phyloP scores from a whole-genome alignment of 1,139 yeast species.

The Debaryomycetaceae sp. region DNA sequence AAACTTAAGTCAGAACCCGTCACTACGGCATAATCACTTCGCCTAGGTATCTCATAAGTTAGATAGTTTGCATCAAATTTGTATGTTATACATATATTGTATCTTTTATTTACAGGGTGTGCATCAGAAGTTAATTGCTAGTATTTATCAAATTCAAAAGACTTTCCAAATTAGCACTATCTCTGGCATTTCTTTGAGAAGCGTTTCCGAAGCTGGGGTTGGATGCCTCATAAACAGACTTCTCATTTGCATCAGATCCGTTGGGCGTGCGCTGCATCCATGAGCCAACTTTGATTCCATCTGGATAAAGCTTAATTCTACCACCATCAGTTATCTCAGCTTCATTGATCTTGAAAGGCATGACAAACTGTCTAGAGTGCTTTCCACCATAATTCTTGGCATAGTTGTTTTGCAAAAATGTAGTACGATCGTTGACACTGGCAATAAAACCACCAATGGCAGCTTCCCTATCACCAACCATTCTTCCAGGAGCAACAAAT shows the following conservation, averaged over 20 bases:
- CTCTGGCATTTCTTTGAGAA: constrained; percentile 34
- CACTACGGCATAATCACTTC: no score
- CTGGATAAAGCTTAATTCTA: constrained; percentile 36
- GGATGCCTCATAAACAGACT: constrained; percentile 26
- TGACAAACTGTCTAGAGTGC: constrained; percentile 42
- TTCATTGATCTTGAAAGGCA: constrained; percentile 42
- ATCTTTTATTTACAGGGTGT: neutral
- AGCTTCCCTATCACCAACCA: constrained; percentile 50
- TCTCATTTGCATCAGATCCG: constrained; percentile 15
- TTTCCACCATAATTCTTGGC: constrained; percentile 41
- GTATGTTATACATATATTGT: neutral
- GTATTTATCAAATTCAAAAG: constrained; percentile 28
- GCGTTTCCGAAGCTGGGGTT: constrained; percentile 32
- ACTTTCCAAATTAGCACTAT: constrained; percentile 30
- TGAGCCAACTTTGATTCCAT: constrained; percentile 39
- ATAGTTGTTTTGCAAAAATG: constrained; percentile 39
- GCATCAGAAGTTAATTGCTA: constrained; percentile 7
- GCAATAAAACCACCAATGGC: constrained; percentile 79
- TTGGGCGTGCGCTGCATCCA: constrained; percentile 34
- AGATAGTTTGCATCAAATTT: neutral
- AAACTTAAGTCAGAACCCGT: neutral
- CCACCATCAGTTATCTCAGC: constrained; percentile 40
- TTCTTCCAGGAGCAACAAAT: constrained; percentile 68
- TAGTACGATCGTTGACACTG: constrained; percentile 34
- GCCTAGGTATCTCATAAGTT: no score